These are phyloP conservation scores for Pichia sp. DNA, from an alignment of 1,139 yeast genomes.

Conservation along the genomic window DNA sequence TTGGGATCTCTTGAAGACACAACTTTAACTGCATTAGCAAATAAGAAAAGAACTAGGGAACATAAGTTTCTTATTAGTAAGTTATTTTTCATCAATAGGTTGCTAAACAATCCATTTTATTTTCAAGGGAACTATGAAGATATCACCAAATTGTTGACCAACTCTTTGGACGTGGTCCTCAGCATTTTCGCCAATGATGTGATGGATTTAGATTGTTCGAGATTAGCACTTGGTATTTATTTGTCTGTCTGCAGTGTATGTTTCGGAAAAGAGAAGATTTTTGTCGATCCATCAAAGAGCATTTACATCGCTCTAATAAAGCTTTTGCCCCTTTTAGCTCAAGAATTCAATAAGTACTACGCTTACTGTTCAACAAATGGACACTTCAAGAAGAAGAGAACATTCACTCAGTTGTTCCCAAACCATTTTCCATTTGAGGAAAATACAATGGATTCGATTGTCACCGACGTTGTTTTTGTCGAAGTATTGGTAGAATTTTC, in stretches of 20 bases:
- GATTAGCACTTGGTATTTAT: conserved; percentile 59
- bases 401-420: conserved; percentile 68
- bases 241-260: conserved; percentile 37
- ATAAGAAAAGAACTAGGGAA: conserved; percentile 41
- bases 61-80: conserved; percentile 55
- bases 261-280: conserved; percentile 24
- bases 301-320: conserved; percentile 21
- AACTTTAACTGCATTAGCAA: conserved; percentile 25
- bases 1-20: conserved; percentile 33
- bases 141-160: conserved; percentile 45
- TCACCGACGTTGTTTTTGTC: conserved; percentile 64
- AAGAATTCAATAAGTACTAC: conserved; percentile 45
- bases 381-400: conserved; percentile 49
- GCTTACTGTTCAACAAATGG: conserved; percentile 50
- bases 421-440: conserved; percentile 60
- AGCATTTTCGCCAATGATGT: conserved; percentile 50
- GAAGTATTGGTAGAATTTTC: conserved; percentile 72
- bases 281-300: conserved; percentile 19
- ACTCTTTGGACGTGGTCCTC: conserved; percentile 60
- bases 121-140: conserved; percentile 27
- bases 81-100: conserved; percentile 54
- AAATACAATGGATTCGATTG: conserved; percentile 67
- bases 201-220: conserved; percentile 51
- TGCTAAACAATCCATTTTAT: conserved; percentile 47
- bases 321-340: conserved; percentile 23